Percentiles rank a stretch among this genome's conserved stretches.
Evolutionary conservation across 345 rosid species (phyloP).

Genomic region (Hibiscus syriacus): DNA sequence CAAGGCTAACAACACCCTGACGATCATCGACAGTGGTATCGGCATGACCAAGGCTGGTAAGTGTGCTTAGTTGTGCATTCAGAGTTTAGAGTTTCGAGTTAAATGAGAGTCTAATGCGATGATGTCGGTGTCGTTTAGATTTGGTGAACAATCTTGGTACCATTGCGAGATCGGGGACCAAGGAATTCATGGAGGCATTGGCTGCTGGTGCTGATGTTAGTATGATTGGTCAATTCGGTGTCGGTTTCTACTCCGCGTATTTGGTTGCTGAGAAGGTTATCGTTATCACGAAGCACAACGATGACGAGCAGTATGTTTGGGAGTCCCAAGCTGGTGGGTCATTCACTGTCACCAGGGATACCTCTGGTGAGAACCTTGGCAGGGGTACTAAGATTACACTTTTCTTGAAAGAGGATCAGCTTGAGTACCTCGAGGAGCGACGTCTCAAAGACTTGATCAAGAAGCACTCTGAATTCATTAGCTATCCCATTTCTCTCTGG

Average conservation of each 20-base stretch:
- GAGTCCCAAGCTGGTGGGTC: conserved; percentile 96
- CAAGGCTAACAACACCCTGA: conserved; percentile 48
- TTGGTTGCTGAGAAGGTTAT: conserved; percentile 77
- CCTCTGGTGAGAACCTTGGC: conserved; percentile 61
- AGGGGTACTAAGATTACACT: conserved; percentile 78
- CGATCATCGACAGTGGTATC: conserved; percentile 72
- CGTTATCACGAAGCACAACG: conserved; percentile 72
- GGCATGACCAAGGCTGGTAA: conserved; percentile 91
- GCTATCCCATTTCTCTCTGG: conserved; percentile 85
- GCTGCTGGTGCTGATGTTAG: conserved; percentile 90
- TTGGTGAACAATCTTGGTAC: conserved; percentile 94
- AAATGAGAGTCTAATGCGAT: background rate
- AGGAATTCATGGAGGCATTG: conserved; percentile 85
- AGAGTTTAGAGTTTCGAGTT: background rate
- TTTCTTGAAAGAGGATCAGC: conserved; percentile 73
- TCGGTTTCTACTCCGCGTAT: conserved; percentile 80
- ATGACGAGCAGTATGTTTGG: conserved; percentile 87
- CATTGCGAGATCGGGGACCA: conserved; percentile 82
- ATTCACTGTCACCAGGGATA: conserved; percentile 71
- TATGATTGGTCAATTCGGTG: conserved; percentile 90
- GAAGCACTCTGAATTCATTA: conserved; percentile 92
- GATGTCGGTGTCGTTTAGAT: conserved; percentile 22
- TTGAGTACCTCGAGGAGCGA: conserved; percentile 87
- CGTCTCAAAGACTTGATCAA: conserved; percentile 72
- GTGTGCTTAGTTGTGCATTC: conserved; percentile 7